phyloP scores from a whole-genome alignment of 306 rosid genomes.

The Phaseolus lunatus region DNA sequence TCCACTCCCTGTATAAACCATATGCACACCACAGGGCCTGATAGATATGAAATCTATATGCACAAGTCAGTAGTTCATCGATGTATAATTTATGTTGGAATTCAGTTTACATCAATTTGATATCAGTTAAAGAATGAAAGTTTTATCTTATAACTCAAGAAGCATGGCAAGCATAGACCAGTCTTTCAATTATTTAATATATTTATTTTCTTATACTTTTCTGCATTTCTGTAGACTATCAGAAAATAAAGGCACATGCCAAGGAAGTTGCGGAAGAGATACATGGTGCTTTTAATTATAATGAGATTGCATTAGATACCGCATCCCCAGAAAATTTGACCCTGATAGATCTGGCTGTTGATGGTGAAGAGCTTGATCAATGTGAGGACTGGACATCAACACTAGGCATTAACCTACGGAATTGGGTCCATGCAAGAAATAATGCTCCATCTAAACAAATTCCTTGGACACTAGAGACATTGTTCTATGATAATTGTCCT shows the following conservation, averaged over 20 bases:
- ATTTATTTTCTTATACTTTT: conserved; percentile 4
- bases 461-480: conserved; percentile 72
- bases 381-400: conserved; percentile 93
- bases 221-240: conserved; percentile 71
- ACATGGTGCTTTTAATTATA: conserved; percentile 69
- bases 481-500: conserved; percentile 59
- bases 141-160: conserved; percentile 23
- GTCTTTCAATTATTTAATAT: conserved; percentile 23
- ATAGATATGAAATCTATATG: conserved; percentile 32
- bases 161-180: conserved; percentile 21
- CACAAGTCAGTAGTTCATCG: conserved; percentile 27
- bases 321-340: conserved; percentile 84
- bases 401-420: conserved; percentile 80
- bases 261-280: conserved; percentile 85
- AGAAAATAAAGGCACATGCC: conserved; percentile 93
- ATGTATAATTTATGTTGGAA: conserved; percentile 19
- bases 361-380: conserved; percentile 65
- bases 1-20: not conserved
- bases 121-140: conserved; percentile 17
- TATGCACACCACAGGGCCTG: conserved; percentile 11
- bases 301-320: conserved; percentile 71
- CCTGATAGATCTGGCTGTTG: conserved; percentile 89
- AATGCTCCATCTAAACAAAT: conserved; percentile 69
- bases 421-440: conserved; percentile 79
- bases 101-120: not conserved